Percentiles rank a stretch among this genome's conserved stretches.
Evolutionary conservation across 1,284 basidiomycete genomes (phyloP).

Genomic region (Quambalaria eucalypti): DNA sequence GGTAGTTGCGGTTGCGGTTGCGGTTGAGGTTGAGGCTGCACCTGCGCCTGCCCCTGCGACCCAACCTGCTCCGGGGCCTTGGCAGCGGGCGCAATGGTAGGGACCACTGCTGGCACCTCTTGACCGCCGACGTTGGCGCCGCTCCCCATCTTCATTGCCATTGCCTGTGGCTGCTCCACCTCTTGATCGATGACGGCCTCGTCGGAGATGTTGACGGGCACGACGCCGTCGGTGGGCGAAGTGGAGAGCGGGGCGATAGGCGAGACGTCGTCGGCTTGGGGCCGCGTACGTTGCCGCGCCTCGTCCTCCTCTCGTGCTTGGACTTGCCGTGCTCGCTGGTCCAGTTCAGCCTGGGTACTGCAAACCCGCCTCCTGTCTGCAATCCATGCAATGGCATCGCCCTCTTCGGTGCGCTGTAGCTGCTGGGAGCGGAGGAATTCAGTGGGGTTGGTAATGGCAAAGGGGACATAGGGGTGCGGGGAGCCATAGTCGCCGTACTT

Average conservation of each 20-base stretch:
- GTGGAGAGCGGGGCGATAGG: not conserved
- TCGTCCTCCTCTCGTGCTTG: not conserved
- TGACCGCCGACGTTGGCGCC: no score
- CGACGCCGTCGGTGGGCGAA: not conserved
- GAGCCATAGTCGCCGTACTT: not conserved
- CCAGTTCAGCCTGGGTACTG: not conserved
- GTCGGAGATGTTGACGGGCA: slow-evolving; percentile 34
- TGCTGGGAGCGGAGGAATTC: not conserved
- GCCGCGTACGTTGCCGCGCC: no score
- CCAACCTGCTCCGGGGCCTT: not conserved
- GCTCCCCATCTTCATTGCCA: not conserved
- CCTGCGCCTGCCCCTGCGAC: not conserved
- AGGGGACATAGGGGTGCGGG: not conserved
- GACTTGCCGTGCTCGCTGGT: not conserved
- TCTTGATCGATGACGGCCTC: slow-evolving; percentile 43
- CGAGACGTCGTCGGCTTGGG: no score
- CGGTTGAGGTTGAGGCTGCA: not conserved
- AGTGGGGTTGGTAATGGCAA: not conserved
- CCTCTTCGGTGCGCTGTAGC: not conserved
- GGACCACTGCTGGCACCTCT: not conserved
- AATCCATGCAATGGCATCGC: not conserved
- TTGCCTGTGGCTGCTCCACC: slow-evolving; percentile 1
- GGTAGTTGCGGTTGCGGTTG: no score
- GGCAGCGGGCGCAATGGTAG: not conserved
- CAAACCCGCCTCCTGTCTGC: not conserved